These are phyloP conservation scores for Populus davidiana DNA, from an alignment of 345 rosid species.

Conservation along the genomic window DNA sequence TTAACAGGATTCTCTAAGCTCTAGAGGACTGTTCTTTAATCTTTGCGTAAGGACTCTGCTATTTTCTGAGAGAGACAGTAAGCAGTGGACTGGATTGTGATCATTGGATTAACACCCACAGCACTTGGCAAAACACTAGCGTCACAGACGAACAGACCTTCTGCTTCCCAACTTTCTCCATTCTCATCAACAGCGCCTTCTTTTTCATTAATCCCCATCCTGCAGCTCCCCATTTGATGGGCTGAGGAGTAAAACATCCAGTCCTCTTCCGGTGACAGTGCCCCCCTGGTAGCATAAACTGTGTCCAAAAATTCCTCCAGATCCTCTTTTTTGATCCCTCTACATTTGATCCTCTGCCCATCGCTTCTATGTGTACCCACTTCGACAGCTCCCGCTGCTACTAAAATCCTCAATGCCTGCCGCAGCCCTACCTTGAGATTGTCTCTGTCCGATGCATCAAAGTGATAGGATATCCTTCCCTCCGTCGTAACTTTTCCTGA, in stretches of 20 bases:
- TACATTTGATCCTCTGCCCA: slow-evolving; percentile 52
- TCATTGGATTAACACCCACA: slow-evolving; percentile 67
- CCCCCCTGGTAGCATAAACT: slow-evolving; percentile 38
- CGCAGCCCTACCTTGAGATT: slow-evolving; percentile 42
- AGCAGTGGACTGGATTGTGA: slow-evolving; percentile 59
- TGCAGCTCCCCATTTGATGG: slow-evolving; percentile 75
- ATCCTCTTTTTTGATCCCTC: slow-evolving; percentile 31
- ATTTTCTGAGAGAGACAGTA: slow-evolving; percentile 41
- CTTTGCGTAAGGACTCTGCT: not conserved
- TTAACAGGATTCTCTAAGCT: not conserved
- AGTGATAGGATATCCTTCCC: slow-evolving; percentile 38
- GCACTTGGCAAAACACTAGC: slow-evolving; percentile 63
- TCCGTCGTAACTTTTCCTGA: slow-evolving; percentile 45
- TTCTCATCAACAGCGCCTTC: slow-evolving; percentile 60
- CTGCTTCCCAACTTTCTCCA: slow-evolving; percentile 72
- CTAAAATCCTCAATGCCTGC: slow-evolving; percentile 50
- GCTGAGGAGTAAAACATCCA: slow-evolving; percentile 48
- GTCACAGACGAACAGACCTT: slow-evolving; percentile 57
- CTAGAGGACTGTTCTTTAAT: not conserved
- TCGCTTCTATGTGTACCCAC: slow-evolving; percentile 63
- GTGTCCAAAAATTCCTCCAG: slow-evolving; percentile 49
- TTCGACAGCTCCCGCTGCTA: slow-evolving; percentile 71
- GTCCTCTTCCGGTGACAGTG: slow-evolving; percentile 27
- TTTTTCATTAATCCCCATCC: slow-evolving; percentile 45
- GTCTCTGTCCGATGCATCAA: slow-evolving; percentile 36